Percentiles rank a stretch among this genome's conserved stretches.
phyloP scores from a whole-genome alignment of 2,329 filamentous ascomycete species.

The Neodidymelliopsis sp. region DNA sequence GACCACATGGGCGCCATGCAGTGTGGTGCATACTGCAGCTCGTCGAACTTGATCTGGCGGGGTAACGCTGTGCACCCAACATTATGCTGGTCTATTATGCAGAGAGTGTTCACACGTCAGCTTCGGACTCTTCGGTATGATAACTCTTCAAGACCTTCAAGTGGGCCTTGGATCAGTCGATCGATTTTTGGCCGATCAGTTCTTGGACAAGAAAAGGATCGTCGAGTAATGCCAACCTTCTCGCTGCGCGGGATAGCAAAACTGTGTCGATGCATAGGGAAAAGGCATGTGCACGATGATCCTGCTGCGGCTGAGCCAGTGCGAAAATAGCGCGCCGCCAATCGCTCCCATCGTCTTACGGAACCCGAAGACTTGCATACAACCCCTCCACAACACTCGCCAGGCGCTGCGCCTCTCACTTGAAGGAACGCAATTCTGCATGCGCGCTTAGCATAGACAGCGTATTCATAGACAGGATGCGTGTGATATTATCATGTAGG shows the following conservation, averaged over 20 bases:
- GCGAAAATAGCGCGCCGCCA: constrained; percentile 14
- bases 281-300: constrained; percentile 5
- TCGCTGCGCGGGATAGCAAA: neutral
- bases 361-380: constrained; percentile 12
- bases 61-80: constrained; percentile 1
- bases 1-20: neutral
- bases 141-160: neutral
- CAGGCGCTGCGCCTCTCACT: constrained; percentile 11
- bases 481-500: constrained; percentile 2
- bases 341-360: constrained; percentile 13
- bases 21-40: neutral
- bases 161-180: too few species aligned
- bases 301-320: constrained; percentile 16
- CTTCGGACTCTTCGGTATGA: neutral
- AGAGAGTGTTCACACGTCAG: neutral
- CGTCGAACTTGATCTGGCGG: neutral
- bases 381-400: constrained; percentile 10
- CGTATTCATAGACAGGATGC: neutral
- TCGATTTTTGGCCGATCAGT: too few species aligned
- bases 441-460: constrained; percentile 2
- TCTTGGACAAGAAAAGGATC: neutral
- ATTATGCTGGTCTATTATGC: neutral
- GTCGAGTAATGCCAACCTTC: too few species aligned
- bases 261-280: neutral
- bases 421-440: constrained; percentile 2